A percentile compares a stretch with the other conserved stretches of the same genome.
Conservation (phyloP, 2,329 filamentous ascomycete species). For the Saccharata proteae region DNA sequence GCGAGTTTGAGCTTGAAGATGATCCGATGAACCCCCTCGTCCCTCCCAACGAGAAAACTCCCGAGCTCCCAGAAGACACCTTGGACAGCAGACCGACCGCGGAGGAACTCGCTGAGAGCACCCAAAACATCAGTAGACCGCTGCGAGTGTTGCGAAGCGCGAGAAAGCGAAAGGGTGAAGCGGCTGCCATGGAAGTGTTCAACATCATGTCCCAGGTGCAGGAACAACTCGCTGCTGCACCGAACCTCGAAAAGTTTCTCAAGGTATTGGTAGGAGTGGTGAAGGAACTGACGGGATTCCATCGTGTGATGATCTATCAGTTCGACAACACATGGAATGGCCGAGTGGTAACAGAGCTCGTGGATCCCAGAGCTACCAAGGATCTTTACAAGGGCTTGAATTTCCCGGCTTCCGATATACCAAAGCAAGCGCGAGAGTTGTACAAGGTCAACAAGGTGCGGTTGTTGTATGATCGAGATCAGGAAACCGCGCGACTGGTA, state of each 20-base stretch:
- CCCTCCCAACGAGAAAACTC: slow-evolving; percentile 44
- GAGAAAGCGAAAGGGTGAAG: slow-evolving; percentile 62
- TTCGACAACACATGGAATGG: slow-evolving; percentile 77
- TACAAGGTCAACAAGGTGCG: slow-evolving; percentile 87
- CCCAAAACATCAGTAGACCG: slow-evolving; percentile 61
- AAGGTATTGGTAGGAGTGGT: slow-evolving; percentile 76
- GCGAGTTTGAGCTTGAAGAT: slow-evolving; percentile 81
- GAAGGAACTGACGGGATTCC: slow-evolving; percentile 82
- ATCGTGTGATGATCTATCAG: slow-evolving; percentile 87
- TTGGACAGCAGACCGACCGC: slow-evolving; percentile 58
- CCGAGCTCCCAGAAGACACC: slow-evolving; percentile 59
- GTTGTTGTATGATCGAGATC: slow-evolving; percentile 73
- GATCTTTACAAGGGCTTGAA: slow-evolving; percentile 80
- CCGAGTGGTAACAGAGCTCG: slow-evolving; percentile 74
- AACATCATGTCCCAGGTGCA: slow-evolving; percentile 88
- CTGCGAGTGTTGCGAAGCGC: slow-evolving; percentile 66
- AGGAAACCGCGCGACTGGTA: slow-evolving; percentile 67
- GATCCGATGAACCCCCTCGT: slow-evolving; percentile 57
- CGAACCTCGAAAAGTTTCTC: slow-evolving; percentile 58
- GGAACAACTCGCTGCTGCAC: slow-evolving; percentile 66
- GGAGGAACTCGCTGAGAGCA: slow-evolving; percentile 66
- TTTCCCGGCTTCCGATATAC: slow-evolving; percentile 81
- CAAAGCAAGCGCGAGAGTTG: slow-evolving; percentile 72
- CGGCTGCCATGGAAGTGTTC: slow-evolving; percentile 79
- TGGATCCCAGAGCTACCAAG: slow-evolving; percentile 66